Percentiles rank a stretch among this genome's conserved stretches.
Conservation (phyloP, 2,329 filamentous ascomycete genomes). For the Dothiorella sarmentorum region DNA sequence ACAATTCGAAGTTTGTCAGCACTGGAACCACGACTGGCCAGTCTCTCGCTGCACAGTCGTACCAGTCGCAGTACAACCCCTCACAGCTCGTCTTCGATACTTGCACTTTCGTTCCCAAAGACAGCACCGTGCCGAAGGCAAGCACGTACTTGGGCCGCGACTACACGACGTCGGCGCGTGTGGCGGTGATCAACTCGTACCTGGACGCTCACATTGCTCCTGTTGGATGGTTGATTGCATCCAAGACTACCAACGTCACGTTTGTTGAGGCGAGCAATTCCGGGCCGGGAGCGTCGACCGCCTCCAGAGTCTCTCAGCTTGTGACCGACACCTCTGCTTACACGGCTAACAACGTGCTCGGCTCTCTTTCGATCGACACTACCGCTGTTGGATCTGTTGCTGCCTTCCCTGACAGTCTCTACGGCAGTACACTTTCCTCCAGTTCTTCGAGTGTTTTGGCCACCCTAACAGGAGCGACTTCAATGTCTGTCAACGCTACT, state of each 20-base stretch:
- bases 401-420: not conserved
- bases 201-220: constrained; percentile 1
- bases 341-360: not conserved
- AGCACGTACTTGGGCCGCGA: not conserved
- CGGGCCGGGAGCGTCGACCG: not conserved
- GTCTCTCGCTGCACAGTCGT: not conserved
- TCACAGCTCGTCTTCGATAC: constrained; percentile 1
- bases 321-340: not conserved
- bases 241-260: constrained; percentile 1
- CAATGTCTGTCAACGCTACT: not conserved
- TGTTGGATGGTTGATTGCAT: not conserved
- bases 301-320: not conserved
- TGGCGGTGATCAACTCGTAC: not conserved
- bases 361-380: not conserved
- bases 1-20: constrained; percentile 5
- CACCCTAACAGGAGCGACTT: not conserved
- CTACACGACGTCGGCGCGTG: not conserved
- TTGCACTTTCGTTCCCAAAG: not conserved
- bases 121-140: not conserved
- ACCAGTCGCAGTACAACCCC: not conserved
- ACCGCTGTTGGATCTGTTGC: not conserved
- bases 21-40: not conserved
- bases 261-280: constrained; percentile 2
- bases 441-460: constrained; percentile 14
- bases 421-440: not conserved